Evolutionary conservation across 129 eudicot genomes (phyloP), one percentile per base, ranked within the genome.

Genomic region (Rutidosis leptorrhynchoides): DNA sequence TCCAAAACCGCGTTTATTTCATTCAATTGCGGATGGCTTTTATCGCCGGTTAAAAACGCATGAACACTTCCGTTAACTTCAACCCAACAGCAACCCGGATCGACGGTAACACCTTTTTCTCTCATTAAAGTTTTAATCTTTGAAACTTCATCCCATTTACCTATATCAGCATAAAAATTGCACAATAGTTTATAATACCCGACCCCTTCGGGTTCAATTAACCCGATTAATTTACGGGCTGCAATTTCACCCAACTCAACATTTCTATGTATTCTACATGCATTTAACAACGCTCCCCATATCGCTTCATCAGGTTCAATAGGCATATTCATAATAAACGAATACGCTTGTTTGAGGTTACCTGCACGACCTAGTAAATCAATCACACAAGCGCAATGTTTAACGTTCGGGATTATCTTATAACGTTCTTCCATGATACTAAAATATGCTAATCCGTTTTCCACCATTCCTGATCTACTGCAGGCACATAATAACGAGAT

Each of bases 71-170:
- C 98, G 56, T 87, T 91, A 5, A 88, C 95, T 85, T 91, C 98
- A n/a, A 91, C 83, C 98, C 98, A 91, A 71, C 98, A 87, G 78
- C 98, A 91, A 16, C 90, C 96, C 3, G 96, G 95, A 66, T 91
- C 96, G 65, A 81, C 74, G 8, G 74, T 75, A 14, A 88, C 65
- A 64, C 98, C 96, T 63, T 75, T 83, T 28, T 91, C 98, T 62
- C 64, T 81, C 95, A 87, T 87, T 32, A 74, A 59, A 62, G 40
- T 81, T 68, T 88, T 83, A 62, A 91, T 29, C 62, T 72, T 75
- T 5, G 85, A 80, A 49, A 85, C 83, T 42, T 91, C 89, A 64
- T 91, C 96, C 96, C 96, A 91, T 69, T 77, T 85, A 48, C 83
- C 88, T 27, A 63, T 69, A 24, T 75, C 96, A 37, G 96, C 85